Conservation (phyloP, 768 basidiomycete species). For the Agaricus sinodeliciosus region DNA sequence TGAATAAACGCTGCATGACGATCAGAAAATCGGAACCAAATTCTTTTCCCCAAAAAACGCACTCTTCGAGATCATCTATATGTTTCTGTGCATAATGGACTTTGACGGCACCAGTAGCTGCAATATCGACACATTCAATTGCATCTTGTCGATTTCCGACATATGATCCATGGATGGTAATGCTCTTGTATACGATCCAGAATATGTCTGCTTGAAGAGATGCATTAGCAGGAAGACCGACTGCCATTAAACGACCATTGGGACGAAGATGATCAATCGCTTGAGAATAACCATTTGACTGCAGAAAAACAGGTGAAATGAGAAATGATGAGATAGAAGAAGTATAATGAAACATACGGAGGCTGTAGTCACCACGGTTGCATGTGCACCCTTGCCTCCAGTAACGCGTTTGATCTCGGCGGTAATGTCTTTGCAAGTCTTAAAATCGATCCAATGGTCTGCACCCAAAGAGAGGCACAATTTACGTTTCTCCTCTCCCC, state of each 20-base stretch:
- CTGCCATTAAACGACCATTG: conserved; percentile 69
- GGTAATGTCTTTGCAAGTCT: conserved; percentile 56
- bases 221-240: conserved; percentile 67
- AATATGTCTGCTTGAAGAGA: conserved; percentile 58
- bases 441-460: conserved; percentile 78
- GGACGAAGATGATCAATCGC: conserved; percentile 71
- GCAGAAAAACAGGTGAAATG: background rate
- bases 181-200: conserved; percentile 63
- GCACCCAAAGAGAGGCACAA: conserved; percentile 59
- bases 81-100: conserved; percentile 42
- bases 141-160: conserved; percentile 80
- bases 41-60: conserved; percentile 19
- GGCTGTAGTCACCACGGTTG: conserved; percentile 56
- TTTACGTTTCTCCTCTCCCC: conserved; percentile 65
- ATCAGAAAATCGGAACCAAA: conserved; percentile 2
- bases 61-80: conserved; percentile 47
- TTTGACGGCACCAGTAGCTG: conserved; percentile 63
- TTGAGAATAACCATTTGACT: conserved; percentile 39
- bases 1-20: conserved; percentile 29
- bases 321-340: background rate
- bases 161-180: conserved; percentile 48
- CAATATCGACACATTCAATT: conserved; percentile 72
- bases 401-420: conserved; percentile 56
- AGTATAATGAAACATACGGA: conserved; percentile 21
- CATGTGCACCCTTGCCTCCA: conserved; percentile 68